phyloP scores from a whole-genome alignment of 148 eudicot genomes.

The Rhododendron williamsianum region DNA sequence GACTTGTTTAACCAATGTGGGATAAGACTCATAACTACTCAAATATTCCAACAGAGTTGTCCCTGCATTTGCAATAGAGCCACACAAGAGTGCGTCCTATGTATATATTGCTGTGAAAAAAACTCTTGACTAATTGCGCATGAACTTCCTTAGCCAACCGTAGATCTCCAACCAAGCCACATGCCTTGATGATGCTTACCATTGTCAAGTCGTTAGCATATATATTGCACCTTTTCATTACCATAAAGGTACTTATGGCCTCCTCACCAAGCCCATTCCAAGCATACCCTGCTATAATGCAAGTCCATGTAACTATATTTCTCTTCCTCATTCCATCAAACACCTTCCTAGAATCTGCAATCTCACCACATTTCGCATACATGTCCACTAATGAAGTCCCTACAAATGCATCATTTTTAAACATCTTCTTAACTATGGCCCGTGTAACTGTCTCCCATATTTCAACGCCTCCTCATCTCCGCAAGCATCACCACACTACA shows the following conservation, averaged over 20 bases:
- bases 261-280: constrained; percentile 61
- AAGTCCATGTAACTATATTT: constrained; percentile 79
- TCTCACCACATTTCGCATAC: constrained; percentile 71
- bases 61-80: constrained; percentile 76
- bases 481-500: constrained; percentile 72
- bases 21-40: too few relatives aligned
- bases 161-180: constrained; percentile 40
- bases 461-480: constrained; percentile 63
- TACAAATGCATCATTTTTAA: constrained; percentile 51
- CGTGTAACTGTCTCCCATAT: constrained; percentile 78
- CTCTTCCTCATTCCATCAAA: constrained; percentile 75
- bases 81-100: constrained; percentile 78
- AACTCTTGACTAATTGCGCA: constrained; percentile 64
- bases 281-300: constrained; percentile 73
- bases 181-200: constrained; percentile 73
- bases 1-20: too few relatives aligned
- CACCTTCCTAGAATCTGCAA: constrained; percentile 49
- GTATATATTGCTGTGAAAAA: constrained; percentile 47
- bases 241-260: constrained; percentile 57
- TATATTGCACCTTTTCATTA: constrained; percentile 67
- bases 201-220: constrained; percentile 56
- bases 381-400: constrained; percentile 71
- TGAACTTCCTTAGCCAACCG: constrained; percentile 73
- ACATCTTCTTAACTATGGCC: constrained; percentile 46
- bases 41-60: background rate